Evolutionary conservation across 768 basidiomycete genomes (phyloP), one percentile per base, ranked within the genome.

Genomic region (Hortiboletus campestris): DNA sequence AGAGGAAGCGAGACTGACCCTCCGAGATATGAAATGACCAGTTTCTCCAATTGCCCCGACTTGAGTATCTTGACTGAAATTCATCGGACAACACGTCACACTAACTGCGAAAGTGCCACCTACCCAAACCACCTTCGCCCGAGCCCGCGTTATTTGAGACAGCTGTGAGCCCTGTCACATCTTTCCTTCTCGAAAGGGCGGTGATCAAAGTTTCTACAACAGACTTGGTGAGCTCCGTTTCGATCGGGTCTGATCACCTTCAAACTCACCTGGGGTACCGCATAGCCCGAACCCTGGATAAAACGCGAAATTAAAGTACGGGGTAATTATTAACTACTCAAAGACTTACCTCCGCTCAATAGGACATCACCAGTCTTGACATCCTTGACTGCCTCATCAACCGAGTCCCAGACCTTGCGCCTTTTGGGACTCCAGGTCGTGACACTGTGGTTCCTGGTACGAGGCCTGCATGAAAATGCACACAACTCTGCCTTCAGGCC

Each of bases 21-120:
- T 68, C 92, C 91, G 47, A 93, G 90, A 73, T 92, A 94, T 39
- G 90, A 92, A 12, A 89, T 87, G 58, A 95, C 81, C 69, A 94
- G 79, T 70, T 88, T 94, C 65, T 80, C 78, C 44, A 94, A 80
- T 64, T 94, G 88, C 13, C 86, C 81, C 13, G 79, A 80, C 65
- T 84, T 84, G 25, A 94, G 73, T 34, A 94, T 74, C 63, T 84
- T 84, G 52, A 86, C 91, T 92, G 58, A 8, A 53, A 20, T 22
- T 35, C 46, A 44, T 57, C 38, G 9, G 11, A 28, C 3, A 20
- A 45, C 16, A n/a, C 10, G 29, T 55, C 39, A 19, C 22, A 40
- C 12, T 34, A 34, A 8, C 2, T 13, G 12, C n/a, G 17, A 31
- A 16, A 28, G 25, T 31, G 7, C 10, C 25, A 62, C 54, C 46